phyloP scores from a whole-genome alignment of 441 rosid genomes.

The Adansonia madagascariensis region DNA sequence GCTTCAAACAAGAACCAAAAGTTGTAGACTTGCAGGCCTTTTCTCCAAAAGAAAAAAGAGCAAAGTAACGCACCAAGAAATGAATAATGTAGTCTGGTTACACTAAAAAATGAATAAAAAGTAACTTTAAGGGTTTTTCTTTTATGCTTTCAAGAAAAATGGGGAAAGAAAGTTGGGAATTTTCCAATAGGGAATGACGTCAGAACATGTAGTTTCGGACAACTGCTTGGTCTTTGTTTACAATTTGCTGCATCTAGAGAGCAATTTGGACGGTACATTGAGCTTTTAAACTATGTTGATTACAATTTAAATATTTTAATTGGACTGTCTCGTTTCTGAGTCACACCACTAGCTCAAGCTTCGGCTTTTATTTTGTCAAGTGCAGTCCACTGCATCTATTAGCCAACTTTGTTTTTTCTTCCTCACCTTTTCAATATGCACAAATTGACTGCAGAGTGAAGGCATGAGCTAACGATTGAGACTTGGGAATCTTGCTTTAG shows the following conservation, averaged over 20 bases:
- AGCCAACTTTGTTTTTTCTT: constrained; percentile 5
- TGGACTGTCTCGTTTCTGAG: background rate
- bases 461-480: too few relatives aligned
- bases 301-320: background rate
- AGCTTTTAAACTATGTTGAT: background rate
- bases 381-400: background rate
- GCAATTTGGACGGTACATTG: background rate
- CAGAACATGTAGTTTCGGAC: background rate
- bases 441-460: too few relatives aligned
- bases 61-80: background rate
- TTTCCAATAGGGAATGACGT: background rate
- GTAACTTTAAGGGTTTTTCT: background rate
- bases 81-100: background rate
- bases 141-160: background rate
- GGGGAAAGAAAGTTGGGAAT: background rate
- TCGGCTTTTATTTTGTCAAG: background rate
- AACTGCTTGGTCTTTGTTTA: background rate
- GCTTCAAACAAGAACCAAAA: background rate
- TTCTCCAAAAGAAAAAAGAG: background rate
- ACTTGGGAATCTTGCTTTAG: too few relatives aligned
- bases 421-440: background rate
- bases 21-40: background rate
- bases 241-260: background rate
- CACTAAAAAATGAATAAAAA: background rate
- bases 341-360: background rate